Evolutionary conservation across 228 moss, liverwort and hornwort genomes (phyloP).

Genomic region (Sphagnum magellanicum): DNA sequence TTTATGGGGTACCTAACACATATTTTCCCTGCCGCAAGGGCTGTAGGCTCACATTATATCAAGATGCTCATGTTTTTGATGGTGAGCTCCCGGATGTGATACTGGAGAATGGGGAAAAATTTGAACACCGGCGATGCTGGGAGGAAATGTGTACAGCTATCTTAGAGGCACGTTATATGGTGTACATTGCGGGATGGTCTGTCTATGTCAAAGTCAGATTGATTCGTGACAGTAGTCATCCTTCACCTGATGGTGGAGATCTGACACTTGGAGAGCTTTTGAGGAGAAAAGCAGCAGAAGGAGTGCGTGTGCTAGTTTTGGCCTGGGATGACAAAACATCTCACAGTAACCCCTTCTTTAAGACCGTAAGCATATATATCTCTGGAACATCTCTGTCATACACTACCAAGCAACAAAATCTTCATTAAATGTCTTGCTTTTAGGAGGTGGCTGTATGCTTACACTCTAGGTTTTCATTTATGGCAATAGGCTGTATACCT

Average conservation of each 20-base stretch:
- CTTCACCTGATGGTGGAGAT: conserved; percentile 53
- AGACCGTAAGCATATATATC: conserved; percentile 36
- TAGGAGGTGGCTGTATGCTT: no score
- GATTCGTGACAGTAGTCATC: conserved; percentile 47
- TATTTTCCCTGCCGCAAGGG: conserved; percentile 84
- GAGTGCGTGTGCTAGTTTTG: conserved; percentile 74
- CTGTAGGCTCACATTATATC: conserved; percentile 48
- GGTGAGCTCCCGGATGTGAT: conserved; percentile 51
- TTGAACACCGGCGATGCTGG: conserved; percentile 61
- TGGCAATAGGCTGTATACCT: no score
- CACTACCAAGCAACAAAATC: no score
- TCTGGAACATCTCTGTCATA: no score
- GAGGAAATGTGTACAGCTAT: conserved; percentile 76
- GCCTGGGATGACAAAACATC: conserved; percentile 96
- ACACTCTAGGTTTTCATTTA: no score
- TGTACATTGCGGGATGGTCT: conserved; percentile 88
- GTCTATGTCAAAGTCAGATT: conserved; percentile 63
- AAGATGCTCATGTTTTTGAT: conserved; percentile 80
- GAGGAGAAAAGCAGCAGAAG: conserved; percentile 79
- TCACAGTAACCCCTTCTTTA: conserved; percentile 64
- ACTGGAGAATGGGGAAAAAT: conserved; percentile 54
- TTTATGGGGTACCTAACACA: conserved; percentile 56
- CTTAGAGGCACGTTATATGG: conserved; percentile 77
- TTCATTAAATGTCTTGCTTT: no score
- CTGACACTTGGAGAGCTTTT: conserved; percentile 70